Percentiles rank a stretch among this genome's conserved stretches.
phyloP scores from a whole-genome alignment of 176 grass and related monocot genomes.

The Bolboschoenus planiculmis region DNA sequence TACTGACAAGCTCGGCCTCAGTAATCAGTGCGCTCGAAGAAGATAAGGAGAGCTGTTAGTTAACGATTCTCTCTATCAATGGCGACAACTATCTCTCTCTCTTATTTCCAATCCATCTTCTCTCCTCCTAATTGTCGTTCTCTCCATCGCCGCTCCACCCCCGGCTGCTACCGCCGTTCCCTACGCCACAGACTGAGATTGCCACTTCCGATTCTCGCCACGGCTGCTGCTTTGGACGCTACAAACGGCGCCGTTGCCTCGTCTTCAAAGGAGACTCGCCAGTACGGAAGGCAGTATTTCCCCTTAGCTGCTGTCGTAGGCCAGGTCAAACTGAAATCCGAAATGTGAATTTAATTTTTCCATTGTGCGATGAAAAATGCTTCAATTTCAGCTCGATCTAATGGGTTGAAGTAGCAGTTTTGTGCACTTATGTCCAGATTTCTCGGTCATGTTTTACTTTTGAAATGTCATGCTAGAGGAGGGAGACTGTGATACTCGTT shows the following conservation, averaged over 20 bases:
- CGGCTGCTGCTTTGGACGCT: conserved; percentile 50
- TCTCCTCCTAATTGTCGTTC: conserved; percentile 18
- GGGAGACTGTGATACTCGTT: neutral
- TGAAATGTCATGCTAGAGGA: neutral
- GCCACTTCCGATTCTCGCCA: conserved; percentile 23
- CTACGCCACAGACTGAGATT: neutral
- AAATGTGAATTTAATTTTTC: neutral
- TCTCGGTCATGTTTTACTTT: neutral
- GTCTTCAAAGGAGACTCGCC: neutral
- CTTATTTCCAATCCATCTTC: conserved; percentile 37
- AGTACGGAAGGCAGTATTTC: conserved; percentile 84
- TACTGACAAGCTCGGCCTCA: neutral
- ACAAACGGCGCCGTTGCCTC: conserved; percentile 52
- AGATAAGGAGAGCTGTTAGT: conserved; percentile 7
- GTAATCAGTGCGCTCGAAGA: neutral
- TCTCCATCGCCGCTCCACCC: neutral
- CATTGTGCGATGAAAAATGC: neutral
- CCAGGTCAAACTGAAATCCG: conserved; percentile 40
- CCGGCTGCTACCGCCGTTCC: neutral
- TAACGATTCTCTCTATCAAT: conserved; percentile 18
- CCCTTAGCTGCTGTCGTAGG: conserved; percentile 84
- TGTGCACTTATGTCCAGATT: neutral
- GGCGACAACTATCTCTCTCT: conserved; percentile 55
- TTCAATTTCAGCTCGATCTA: neutral
- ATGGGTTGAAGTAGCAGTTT: neutral